phyloP scores from a whole-genome alignment of 1,284 basidiomycete genomes.

The Irpex rosettiformis region DNA sequence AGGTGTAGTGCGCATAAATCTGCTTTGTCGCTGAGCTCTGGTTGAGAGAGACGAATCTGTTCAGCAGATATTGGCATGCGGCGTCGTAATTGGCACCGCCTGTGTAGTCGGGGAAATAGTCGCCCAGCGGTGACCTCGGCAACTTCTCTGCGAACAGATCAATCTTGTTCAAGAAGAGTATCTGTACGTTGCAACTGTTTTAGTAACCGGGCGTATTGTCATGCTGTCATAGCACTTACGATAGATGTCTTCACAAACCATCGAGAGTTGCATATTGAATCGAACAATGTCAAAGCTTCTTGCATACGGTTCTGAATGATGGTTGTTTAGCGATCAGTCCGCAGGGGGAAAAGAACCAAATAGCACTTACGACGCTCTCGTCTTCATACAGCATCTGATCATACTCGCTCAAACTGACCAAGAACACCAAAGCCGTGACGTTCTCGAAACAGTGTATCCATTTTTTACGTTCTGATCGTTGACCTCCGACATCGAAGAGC shows the following conservation, averaged over 20 bases:
- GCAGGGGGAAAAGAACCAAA: conserved; percentile 7
- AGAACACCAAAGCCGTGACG: conserved; percentile 92
- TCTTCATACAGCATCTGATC: conserved; percentile 94
- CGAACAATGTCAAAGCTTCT: conserved; percentile 92
- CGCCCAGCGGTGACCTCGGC: conserved; percentile 78
- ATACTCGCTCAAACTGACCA: conserved; percentile 93
- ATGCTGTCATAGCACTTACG: conserved; percentile 39
- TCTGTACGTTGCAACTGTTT: conserved; percentile 37
- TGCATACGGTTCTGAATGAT: conserved; percentile 86
- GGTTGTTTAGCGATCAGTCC: conserved; percentile 8
- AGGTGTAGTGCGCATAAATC: conserved; percentile 88
- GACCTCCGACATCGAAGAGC: conserved; percentile 94
- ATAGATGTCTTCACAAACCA: conserved; percentile 93
- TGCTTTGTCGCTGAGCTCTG: conserved; percentile 85
- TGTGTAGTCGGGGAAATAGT: conserved; percentile 86
- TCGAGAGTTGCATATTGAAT: conserved; percentile 94
- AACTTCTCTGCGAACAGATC: conserved; percentile 96
- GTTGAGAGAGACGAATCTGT: conserved; percentile 85
- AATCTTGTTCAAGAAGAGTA: conserved; percentile 93
- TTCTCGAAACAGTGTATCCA: conserved; percentile 98
- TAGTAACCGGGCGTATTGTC: background rate
- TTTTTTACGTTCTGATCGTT: conserved; percentile 91
- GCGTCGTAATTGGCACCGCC: conserved; percentile 85
- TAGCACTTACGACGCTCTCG: conserved; percentile 77
- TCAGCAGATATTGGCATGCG: conserved; percentile 83